These are phyloP conservation scores for Puccinia brachypodii DNA, from an alignment of 1,284 basidiomycete genomes.

Conservation along the genomic window DNA sequence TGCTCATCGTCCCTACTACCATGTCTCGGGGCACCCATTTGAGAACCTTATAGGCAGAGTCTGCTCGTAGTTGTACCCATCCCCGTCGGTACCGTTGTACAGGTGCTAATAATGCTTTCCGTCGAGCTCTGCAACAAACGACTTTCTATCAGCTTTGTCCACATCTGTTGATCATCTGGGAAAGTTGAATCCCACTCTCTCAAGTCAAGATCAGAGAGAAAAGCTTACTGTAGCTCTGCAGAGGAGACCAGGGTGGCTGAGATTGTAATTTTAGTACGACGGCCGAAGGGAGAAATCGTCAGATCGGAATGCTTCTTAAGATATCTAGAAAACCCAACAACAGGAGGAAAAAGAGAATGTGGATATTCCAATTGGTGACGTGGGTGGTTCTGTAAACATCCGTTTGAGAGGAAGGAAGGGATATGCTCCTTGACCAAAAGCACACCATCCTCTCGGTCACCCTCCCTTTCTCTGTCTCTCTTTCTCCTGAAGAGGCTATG, in stretches of 20 bases:
- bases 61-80: constrained; percentile 25
- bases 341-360: not conserved
- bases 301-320: not conserved
- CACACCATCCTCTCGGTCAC: too few relatives aligned
- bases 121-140: constrained; percentile 8
- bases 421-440: too few relatives aligned
- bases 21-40: constrained; percentile 29
- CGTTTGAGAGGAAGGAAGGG: too few relatives aligned
- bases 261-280: not conserved
- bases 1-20: not conserved
- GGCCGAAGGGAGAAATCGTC: not conserved
- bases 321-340: not conserved
- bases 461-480: too few relatives aligned
- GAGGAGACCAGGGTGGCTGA: constrained; percentile 22
- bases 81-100: constrained; percentile 28
- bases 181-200: not conserved
- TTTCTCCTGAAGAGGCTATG: too few relatives aligned
- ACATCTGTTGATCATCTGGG: too few relatives aligned
- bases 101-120: constrained; percentile 31
- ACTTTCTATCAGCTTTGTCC: not conserved
- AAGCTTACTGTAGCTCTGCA: constrained; percentile 29
- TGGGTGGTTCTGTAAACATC: not conserved
- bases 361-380: not conserved
- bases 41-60: constrained; percentile 39
- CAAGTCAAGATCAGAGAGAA: not conserved